A percentile compares a stretch with the other conserved stretches of the same genome.
Evolutionary conservation across 1,139 yeast genomes (phyloP).

Genomic region (Diutina siamensis): DNA sequence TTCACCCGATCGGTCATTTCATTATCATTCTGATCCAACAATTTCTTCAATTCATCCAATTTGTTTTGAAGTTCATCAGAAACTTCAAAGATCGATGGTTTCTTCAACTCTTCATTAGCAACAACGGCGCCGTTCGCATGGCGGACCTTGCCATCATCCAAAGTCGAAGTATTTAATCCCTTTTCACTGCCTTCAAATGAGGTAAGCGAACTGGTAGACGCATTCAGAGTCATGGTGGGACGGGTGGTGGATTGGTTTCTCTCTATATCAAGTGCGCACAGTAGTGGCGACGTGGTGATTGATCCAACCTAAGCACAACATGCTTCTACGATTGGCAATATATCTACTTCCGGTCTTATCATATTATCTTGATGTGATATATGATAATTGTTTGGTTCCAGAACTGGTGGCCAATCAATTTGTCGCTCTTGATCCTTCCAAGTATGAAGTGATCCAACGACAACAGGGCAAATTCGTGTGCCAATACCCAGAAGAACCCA

Average conservation of each 20-base stretch:
- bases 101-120: not conserved
- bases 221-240: not conserved
- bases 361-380: not conserved
- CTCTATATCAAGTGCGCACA: too few relatives aligned
- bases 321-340: not conserved
- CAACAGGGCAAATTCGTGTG: not conserved
- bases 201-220: conserved; percentile 1
- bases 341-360: not conserved
- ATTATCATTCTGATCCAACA: not conserved
- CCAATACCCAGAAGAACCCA: not conserved
- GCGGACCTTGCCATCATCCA: not conserved
- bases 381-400: not conserved
- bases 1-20: conserved; percentile 4
- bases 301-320: too few relatives aligned
- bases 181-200: conserved; percentile 2
- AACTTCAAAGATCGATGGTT: not conserved
- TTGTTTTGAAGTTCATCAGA: not conserved
- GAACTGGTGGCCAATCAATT: not conserved
- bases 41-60: not conserved
- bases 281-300: too few relatives aligned
- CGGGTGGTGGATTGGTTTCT: not conserved
- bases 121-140: not conserved
- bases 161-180: not conserved
- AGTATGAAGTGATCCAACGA: not conserved
- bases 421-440: not conserved